phyloP scores from a whole-genome alignment of 805 yeast genomes.

The Kuraishia piskuri region DNA sequence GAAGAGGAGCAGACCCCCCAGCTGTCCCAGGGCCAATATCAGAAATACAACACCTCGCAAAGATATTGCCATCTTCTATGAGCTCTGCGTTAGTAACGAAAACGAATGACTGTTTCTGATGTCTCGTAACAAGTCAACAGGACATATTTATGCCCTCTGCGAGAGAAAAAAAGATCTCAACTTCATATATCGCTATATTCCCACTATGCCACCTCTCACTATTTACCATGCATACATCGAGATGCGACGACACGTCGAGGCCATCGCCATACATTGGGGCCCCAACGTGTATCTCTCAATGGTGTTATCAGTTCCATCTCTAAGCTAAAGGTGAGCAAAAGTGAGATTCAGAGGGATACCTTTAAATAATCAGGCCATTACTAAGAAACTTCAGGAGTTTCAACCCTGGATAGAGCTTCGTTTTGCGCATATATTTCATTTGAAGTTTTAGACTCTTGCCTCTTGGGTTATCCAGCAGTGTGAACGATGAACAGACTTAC shows the following conservation, averaged over 20 bases:
- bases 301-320: background rate
- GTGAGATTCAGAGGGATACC: too few species aligned
- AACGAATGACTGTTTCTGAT: background rate
- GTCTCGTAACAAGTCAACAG: too few species aligned
- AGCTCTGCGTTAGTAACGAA: background rate
- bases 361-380: too few species aligned
- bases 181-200: too few species aligned
- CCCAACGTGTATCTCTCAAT: background rate
- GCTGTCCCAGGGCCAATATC: slow-evolving; percentile 25
- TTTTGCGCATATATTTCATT: too few species aligned
- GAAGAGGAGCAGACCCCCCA: slow-evolving; percentile 53
- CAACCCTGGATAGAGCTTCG: too few species aligned
- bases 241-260: background rate
- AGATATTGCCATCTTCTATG: background rate
- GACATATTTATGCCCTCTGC: too few species aligned
- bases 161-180: too few species aligned
- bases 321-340: too few species aligned
- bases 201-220: background rate
- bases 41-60: slow-evolving; percentile 10
- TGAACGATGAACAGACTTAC: background rate
- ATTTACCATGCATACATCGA: background rate
- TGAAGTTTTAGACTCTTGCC: background rate
- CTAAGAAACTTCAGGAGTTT: too few species aligned
- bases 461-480: too few species aligned
- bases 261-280: background rate